Base-by-base conservation (phyloP, 345 rosid genomes). In the Carallia brachiata region DNA sequence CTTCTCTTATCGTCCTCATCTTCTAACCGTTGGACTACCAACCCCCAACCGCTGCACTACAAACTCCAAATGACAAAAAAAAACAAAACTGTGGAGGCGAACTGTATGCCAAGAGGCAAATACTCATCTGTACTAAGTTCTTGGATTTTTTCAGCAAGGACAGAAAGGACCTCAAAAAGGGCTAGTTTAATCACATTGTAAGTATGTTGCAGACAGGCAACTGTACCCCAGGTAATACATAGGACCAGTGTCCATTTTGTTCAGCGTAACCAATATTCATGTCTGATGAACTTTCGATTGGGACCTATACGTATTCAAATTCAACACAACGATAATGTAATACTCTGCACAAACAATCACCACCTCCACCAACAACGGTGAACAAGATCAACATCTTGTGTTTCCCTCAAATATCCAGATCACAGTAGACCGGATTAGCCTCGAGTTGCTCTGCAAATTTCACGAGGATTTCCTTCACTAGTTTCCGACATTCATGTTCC, bases 391-490 rank as follows among this genome's bases (percentile, higher is more conserved):
- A 40, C 50, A 37, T 3, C 18, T 32, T 27, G 52, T 28, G 50
- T 13, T 54, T 47, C 39, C 69, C 66, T 83, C 76, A 82, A 52
- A 66, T 68, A 47, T 74, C 85, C 47, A 73, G 74, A 52, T 84
- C 88, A 62, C 73, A 81, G 50, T 63, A 79, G 6, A 90, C 67
- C 10, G 90, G 90, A 63, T 75, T 82, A 61, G 83, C 82, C 65
- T 90, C 83, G 1, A 90, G 92, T 70, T 82, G 83, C 80, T 82
- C 87, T 0, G 81, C 90, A 31, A 90, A 84, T 68, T 83, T 88
- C 72, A 47, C 75, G 16, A 93, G 87, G 70, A 84, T 73, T 66
- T 82, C 85, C 70, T 79, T 85, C 58, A 89, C 74, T 0, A 72
- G 76, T 69, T 85, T 81, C 55, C 72, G 36, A 65, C 73, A 74